Evolutionary conservation across 352 stramenopile species (phyloP).

Genomic region (Phytophthora kernoviae): DNA sequence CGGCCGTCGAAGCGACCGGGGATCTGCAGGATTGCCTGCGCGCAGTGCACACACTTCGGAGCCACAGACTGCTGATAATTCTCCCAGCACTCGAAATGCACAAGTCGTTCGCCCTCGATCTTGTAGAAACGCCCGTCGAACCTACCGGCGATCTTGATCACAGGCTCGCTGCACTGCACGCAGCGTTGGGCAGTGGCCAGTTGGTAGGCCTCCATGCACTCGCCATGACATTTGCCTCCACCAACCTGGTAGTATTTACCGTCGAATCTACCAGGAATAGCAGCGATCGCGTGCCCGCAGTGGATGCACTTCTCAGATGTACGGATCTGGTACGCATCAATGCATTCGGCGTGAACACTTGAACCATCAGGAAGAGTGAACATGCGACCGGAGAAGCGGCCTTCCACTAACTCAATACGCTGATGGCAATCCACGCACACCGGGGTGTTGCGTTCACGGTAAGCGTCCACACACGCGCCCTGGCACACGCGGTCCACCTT

Average conservation of each 20-base stretch:
- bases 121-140: constrained; percentile 90
- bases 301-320: constrained; percentile 82
- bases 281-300: constrained; percentile 77
- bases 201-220: constrained; percentile 85
- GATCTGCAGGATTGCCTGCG: constrained; percentile 74
- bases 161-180: constrained; percentile 68
- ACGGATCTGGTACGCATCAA: constrained; percentile 86
- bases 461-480: constrained; percentile 67
- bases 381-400: constrained; percentile 78
- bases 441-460: constrained; percentile 76
- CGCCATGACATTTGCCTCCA: constrained; percentile 76
- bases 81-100: constrained; percentile 90
- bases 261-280: constrained; percentile 77
- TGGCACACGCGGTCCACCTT: constrained; percentile 84
- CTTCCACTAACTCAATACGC: constrained; percentile 77
- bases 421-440: constrained; percentile 77
- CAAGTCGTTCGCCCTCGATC: constrained; percentile 64
- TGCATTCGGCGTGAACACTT: constrained; percentile 82
- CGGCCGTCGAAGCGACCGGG: constrained; percentile 76
- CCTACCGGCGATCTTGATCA: constrained; percentile 68
- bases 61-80: constrained; percentile 72
- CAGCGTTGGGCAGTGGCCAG: constrained; percentile 76
- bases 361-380: constrained; percentile 80
- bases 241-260: constrained; percentile 83
- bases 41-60: constrained; percentile 83